Percentiles rank a stretch among this genome's conserved stretches.
phyloP scores from a whole-genome alignment of 2,329 filamentous ascomycete genomes.

The Fusarium citri region DNA sequence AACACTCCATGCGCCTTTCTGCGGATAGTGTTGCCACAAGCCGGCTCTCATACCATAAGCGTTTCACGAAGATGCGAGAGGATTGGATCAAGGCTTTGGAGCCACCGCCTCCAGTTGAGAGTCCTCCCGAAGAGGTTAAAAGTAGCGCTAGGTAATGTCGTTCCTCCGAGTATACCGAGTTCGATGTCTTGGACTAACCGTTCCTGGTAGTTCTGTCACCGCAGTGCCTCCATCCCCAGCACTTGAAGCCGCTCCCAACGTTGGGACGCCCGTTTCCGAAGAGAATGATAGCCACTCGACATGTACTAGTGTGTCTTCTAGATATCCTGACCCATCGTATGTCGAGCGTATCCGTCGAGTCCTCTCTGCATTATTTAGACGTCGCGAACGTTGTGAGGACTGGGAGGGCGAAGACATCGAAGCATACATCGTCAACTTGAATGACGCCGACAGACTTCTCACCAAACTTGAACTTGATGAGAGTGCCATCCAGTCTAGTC shows the following conservation, averaged over 20 bases:
- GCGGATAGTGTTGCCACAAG: neutral
- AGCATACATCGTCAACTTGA: neutral
- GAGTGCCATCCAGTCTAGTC: accelerated
- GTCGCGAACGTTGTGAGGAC: neutral
- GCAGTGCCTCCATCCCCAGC: neutral
- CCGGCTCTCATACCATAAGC: neutral
- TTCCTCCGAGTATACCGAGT: accelerated
- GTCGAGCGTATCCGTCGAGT: neutral
- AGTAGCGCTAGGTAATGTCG: neutral
- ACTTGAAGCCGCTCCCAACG: neutral
- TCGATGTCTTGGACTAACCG: neutral
- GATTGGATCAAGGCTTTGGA: accelerated
- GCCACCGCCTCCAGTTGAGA: accelerated
- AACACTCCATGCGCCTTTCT: neutral
- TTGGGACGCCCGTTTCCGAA: neutral
- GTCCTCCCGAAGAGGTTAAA: accelerated
- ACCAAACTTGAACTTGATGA: neutral
- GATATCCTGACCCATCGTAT: neutral
- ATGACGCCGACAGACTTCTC: too few species aligned
- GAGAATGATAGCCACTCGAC: neutral
- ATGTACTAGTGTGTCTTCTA: neutral
- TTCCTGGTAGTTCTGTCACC: neutral
- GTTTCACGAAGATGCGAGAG: neutral
- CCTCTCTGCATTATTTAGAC: neutral
- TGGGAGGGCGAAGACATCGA: neutral